Evolutionary conservation across 495 filamentous ascomycete genomes (phyloP), one percentile per base, ranked within the genome.

Genomic region (Talaromyces thailandensis): DNA sequence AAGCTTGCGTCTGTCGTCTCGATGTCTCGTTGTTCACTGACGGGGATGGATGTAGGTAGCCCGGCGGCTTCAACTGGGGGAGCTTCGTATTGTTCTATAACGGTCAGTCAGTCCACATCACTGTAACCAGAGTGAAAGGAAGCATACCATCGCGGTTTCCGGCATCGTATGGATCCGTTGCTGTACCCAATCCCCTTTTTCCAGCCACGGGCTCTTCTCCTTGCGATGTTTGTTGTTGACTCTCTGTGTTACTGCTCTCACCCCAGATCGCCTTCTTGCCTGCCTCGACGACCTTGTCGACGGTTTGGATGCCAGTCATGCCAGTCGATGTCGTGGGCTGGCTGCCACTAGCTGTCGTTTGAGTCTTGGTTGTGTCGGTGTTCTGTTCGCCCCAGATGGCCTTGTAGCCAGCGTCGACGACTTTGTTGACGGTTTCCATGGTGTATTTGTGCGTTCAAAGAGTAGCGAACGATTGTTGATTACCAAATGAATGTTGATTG

Each of bases 151-250:
- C 71, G 26, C 73, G 73, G 62, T 77, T 78, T 29, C 76, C 77
- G 37, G 68, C 75, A 62, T 79, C 76, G 48, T 77, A 80, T 5
- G 77, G 77, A 60, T 80, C 75, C 18, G 67, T 75, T 75, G 59
- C 77, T 71, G 14, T 78, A 64, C 14, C 77, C 75, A 56, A 7
- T n/a, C 61, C 51, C 45, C 21, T 32, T 18, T 40, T 51, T 45
- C 61, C 61, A n/a, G 77, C 69, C 12, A 78, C 62, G 11, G 77
- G 77, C 52, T 80, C 76, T 24, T 76, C 72, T 52, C 72, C 67
- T n/a, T 71, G 67, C 11, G 53, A 21, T 37, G 28, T 23, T 52
- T 37, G 50, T 62, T 26, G 43, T 12, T 28, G 26, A n/a, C 12
- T 48, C 3, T 31, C 43, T 18, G 40, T 21, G n/a, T n/a, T n/a